Percentiles rank a stretch among this genome's conserved stretches.
Conservation (phyloP, 2,329 filamentous ascomycete species). For the Aspergillus pseudoglaucus region DNA sequence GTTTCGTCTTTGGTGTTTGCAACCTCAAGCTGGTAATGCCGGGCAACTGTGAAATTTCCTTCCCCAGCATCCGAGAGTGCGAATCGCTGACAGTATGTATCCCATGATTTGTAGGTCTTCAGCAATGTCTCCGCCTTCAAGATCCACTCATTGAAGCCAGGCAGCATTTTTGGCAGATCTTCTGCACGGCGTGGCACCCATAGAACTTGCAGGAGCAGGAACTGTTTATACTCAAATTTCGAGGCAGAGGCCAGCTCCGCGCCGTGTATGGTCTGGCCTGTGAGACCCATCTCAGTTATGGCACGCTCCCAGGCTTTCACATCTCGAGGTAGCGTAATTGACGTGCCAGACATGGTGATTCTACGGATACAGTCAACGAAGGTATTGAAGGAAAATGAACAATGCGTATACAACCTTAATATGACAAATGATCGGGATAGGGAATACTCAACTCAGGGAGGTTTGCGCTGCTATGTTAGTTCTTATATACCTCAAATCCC, state of each 20-base stretch:
- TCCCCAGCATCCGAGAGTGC: not conserved
- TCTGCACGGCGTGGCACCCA: not conserved
- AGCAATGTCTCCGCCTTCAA: not conserved
- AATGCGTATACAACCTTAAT: not conserved
- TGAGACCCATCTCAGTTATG: not conserved
- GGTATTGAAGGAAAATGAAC: not conserved
- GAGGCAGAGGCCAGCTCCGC: slow-evolving; percentile 5
- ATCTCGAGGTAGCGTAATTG: not conserved
- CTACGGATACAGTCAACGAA: not conserved
- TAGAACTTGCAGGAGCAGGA: slow-evolving; percentile 5
- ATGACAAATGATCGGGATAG: not conserved
- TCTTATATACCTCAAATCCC: not conserved
- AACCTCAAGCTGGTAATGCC: slow-evolving; percentile 4
- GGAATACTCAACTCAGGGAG: not conserved
- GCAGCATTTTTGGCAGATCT: not conserved
- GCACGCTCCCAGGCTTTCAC: not conserved
- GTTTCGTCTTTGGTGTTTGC: not conserved
- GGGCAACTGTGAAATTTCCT: slow-evolving; percentile 4
- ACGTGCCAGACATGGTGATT: not conserved
- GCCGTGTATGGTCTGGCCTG: slow-evolving; percentile 2
- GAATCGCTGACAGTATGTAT: slow-evolving; percentile 1
- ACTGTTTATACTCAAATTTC: no score
- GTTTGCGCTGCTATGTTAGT: not conserved
- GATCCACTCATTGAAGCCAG: not conserved
- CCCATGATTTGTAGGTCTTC: not conserved